A percentile compares a stretch with the other conserved stretches of the same genome.
Evolutionary conservation across 2,329 filamentous ascomycete species (phyloP).

Genomic region (Fusarium begoniae): DNA sequence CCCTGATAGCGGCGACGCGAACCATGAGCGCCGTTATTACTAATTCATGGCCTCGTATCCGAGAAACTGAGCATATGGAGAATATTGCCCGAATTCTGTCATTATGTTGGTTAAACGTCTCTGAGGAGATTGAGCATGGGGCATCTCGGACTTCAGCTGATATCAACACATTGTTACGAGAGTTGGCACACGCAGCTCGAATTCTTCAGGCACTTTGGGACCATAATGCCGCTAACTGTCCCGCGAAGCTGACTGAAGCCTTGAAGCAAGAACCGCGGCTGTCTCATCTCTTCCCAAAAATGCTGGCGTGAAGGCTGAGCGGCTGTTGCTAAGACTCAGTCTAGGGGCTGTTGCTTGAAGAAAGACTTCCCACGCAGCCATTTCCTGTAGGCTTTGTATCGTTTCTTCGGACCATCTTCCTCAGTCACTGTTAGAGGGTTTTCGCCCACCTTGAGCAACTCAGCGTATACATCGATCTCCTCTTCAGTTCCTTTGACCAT

Average conservation of each 20-base stretch:
- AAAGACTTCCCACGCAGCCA: constrained; percentile 95
- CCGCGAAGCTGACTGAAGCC: constrained; percentile 26
- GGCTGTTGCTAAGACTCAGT: constrained; percentile 48
- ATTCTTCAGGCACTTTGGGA: constrained; percentile 39
- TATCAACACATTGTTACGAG: constrained; percentile 13
- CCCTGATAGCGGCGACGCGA: constrained; percentile 62
- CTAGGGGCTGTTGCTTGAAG: constrained; percentile 86
- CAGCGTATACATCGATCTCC: constrained; percentile 69
- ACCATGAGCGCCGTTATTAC: constrained; percentile 67
- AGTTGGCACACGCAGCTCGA: constrained; percentile 31
- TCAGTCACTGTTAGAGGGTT: constrained; percentile 88
- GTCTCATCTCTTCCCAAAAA: constrained; percentile 36
- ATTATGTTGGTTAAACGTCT: constrained; percentile 69
- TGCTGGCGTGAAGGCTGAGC: neutral
- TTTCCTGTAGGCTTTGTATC: constrained; percentile 95
- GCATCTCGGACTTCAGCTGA: neutral
- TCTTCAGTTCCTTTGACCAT: constrained; percentile 61
- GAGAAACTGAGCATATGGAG: constrained; percentile 61
- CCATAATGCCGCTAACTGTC: constrained; percentile 11
- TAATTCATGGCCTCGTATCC: constrained; percentile 75
- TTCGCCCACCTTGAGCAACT: constrained; percentile 79
- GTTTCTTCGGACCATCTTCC: constrained; percentile 88
- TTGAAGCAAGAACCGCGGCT: constrained; percentile 45
- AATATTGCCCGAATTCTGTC: constrained; percentile 71
- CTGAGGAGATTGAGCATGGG: constrained; percentile 51